Percentiles rank a stretch among this genome's conserved stretches.
Evolutionary conservation across 495 filamentous ascomycete species (phyloP).

Genomic region (Xylaria palmicola): DNA sequence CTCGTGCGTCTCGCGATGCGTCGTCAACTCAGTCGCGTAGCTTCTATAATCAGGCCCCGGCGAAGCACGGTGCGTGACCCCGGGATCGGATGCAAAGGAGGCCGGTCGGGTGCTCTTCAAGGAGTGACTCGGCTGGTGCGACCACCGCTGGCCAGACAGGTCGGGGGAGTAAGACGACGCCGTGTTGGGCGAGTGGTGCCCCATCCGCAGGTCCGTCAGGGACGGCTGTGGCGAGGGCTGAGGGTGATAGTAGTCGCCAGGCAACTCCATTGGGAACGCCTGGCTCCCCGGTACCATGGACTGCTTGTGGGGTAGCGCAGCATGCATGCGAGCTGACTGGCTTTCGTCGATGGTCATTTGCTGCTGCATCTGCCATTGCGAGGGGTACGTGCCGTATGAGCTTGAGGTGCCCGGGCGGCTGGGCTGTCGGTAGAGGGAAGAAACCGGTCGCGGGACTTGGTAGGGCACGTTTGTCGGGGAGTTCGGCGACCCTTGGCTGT

Average conservation of each 20-base stretch:
- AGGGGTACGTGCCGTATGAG: constrained; percentile 24
- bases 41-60: constrained; percentile 38
- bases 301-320: constrained; percentile 17
- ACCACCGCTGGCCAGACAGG: constrained; percentile 26
- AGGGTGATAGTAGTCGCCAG: constrained; percentile 44
- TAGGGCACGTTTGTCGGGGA: constrained; percentile 42
- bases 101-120: constrained; percentile 30
- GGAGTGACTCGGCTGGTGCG: constrained; percentile 34
- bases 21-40: constrained; percentile 33
- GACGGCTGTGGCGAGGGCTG: constrained; percentile 24
- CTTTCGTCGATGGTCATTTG: constrained; percentile 19
- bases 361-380: constrained; percentile 22
- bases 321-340: constrained; percentile 22
- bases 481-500: constrained; percentile 25
- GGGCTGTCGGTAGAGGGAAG: constrained; percentile 22
- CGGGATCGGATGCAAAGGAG: constrained; percentile 31
- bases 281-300: constrained; percentile 13
- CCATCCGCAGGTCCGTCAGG: constrained; percentile 20
- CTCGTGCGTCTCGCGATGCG: constrained; percentile 41
- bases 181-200: constrained; percentile 22
- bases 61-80: constrained; percentile 30
- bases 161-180: constrained; percentile 33
- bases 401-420: constrained; percentile 27
- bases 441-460: constrained; percentile 40
- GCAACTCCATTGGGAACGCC: constrained; percentile 42